Percentiles rank a stretch among this genome's conserved stretches.
Conservation (phyloP, 108 stramenopile genomes). For the Parietichytrium sp. region DNA sequence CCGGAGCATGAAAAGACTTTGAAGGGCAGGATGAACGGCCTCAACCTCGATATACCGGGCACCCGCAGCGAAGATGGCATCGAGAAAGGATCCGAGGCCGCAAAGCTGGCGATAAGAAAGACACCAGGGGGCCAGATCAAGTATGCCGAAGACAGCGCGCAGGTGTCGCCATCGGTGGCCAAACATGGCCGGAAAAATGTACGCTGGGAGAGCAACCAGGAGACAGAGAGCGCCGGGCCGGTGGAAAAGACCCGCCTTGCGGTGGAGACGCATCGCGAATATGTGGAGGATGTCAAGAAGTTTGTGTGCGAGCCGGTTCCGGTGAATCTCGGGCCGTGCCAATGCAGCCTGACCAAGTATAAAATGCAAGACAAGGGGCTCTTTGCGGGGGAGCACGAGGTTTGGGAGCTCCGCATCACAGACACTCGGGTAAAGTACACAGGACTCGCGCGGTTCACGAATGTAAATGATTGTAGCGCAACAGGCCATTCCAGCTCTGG, state of each 20-base stretch:
- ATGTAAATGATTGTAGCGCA: not conserved
- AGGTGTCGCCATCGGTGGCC: no score
- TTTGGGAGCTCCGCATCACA: slow-evolving; percentile 27
- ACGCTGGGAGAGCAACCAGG: no score
- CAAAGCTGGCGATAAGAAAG: no score
- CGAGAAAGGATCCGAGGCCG: no score
- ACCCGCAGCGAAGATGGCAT: no score
- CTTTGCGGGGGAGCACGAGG: not conserved
- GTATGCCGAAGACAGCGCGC: no score
- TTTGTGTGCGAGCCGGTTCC: not conserved
- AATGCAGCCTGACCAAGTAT: not conserved
- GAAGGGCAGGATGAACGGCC: no score
- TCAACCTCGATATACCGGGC: no score
- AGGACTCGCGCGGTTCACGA: not conserved
- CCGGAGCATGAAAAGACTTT: no score
- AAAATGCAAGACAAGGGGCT: not conserved
- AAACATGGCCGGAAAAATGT: no score
- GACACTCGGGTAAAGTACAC: not conserved
- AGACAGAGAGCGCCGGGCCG: not conserved
- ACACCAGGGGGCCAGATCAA: no score
- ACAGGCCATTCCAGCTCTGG: not conserved
- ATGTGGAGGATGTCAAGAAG: slow-evolving; percentile 1
- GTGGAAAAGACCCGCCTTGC: not conserved
- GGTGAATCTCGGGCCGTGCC: not conserved
- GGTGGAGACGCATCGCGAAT: slow-evolving; percentile 1